Percentiles rank a stretch among this genome's conserved stretches.
Conservation (phyloP, 305 asterid genomes). For the Caryopteris hybrid region DNA sequence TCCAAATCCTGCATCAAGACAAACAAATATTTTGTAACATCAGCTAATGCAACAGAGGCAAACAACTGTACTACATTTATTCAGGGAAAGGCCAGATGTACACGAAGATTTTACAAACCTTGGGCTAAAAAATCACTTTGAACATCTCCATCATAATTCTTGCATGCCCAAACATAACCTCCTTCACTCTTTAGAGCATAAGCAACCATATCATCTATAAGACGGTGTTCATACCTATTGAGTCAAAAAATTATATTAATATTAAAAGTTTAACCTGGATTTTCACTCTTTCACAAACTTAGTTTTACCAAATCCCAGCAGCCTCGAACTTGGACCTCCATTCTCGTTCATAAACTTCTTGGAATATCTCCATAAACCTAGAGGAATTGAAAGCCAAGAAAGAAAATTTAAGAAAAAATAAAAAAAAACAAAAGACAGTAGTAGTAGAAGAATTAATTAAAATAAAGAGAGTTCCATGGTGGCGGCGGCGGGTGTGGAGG, state of each 20-base stretch:
- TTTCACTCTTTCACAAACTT: constrained; percentile 41
- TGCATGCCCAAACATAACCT: constrained; percentile 99
- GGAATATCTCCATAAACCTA: constrained; percentile 94
- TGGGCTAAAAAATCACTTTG: constrained; percentile 94
- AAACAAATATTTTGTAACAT: constrained; percentile 13
- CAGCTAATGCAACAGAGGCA: neutral
- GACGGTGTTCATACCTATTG: constrained; percentile 94
- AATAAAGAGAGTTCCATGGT: no score
- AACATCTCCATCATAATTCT: constrained; percentile 94
- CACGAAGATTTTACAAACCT: constrained; percentile 42
- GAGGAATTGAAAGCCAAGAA: constrained; percentile 9
- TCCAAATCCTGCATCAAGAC: constrained; percentile 83
- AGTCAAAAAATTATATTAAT: constrained; percentile 14
- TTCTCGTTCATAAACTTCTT: constrained; percentile 81
- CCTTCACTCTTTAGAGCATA: constrained; percentile 96
- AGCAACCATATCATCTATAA: constrained; percentile 98
- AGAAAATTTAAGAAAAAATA: neutral
- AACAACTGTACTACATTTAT: neutral
- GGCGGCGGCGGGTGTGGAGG: no score
- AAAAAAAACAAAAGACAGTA: no score
- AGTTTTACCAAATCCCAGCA: constrained; percentile 75
- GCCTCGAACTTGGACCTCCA: constrained; percentile 85
- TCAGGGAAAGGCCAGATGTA: neutral
- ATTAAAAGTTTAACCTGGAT: neutral
- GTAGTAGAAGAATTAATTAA: no score